These are phyloP conservation scores for Cyclostephanos invisitatus DNA, from an alignment of 108 stramenopile genomes.

Conservation along the genomic window DNA sequence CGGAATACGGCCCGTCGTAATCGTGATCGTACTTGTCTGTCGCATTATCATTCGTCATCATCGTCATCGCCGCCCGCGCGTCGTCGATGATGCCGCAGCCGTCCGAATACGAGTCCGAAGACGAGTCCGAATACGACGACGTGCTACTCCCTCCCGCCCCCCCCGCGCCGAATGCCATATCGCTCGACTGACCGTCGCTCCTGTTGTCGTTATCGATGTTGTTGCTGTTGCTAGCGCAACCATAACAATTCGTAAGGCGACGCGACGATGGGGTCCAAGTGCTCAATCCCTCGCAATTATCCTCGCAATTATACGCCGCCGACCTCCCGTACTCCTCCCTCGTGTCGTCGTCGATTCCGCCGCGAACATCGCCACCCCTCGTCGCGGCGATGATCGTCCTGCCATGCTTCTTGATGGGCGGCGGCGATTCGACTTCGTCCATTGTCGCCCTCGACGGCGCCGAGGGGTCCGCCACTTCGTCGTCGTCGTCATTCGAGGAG, in stretches of 20 bases:
- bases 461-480: not conserved
- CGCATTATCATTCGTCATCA: too few relatives aligned
- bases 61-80: too few relatives aligned
- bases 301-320: conserved; percentile 14
- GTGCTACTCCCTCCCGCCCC: conserved; percentile 17
- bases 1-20: not conserved
- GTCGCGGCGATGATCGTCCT: not conserved
- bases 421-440: not conserved
- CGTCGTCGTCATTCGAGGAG: not conserved
- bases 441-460: too few relatives aligned
- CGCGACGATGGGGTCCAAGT: conserved; percentile 32
- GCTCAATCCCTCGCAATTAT: conserved; percentile 17
- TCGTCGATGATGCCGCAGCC: not conserved
- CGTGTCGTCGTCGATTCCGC: not conserved
- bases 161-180: not conserved
- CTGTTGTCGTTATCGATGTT: conserved; percentile 45
- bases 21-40: too few relatives aligned
- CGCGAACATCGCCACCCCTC: too few relatives aligned
- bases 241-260: conserved; percentile 12
- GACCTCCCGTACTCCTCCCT: too few relatives aligned
- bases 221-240: conserved; percentile 11
- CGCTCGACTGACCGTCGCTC: conserved; percentile 30
- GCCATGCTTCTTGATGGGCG: not conserved
- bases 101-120: too few relatives aligned
- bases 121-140: not conserved